phyloP scores from a whole-genome alignment of 306 rosid species.

The Ziziphus jujuba region DNA sequence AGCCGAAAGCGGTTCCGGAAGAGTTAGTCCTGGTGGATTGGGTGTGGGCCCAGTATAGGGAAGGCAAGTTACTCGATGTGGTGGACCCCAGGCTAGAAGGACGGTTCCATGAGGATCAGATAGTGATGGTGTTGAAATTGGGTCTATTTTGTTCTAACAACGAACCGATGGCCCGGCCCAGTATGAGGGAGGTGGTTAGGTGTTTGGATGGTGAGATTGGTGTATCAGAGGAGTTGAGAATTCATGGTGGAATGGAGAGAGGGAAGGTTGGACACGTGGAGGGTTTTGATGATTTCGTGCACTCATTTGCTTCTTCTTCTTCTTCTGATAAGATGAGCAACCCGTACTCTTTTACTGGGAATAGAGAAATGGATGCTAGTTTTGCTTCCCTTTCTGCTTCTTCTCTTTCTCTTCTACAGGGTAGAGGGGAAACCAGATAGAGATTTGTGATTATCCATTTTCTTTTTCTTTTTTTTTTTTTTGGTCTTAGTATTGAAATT shows the following conservation, averaged over 20 bases:
- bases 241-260: slow-evolving; percentile 26
- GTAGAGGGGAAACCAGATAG: slow-evolving; percentile 45
- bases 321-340: slow-evolving; percentile 48
- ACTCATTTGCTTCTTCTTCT: slow-evolving; percentile 60
- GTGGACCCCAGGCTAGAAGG: slow-evolving; percentile 58
- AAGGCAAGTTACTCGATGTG: slow-evolving; percentile 45
- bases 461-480: background rate
- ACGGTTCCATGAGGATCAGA: slow-evolving; percentile 42
- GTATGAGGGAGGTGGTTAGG: slow-evolving; percentile 61
- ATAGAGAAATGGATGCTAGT: slow-evolving; percentile 38
- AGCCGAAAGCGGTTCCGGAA: slow-evolving; percentile 50
- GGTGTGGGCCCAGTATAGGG: slow-evolving; percentile 67
- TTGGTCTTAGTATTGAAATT: background rate
- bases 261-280: slow-evolving; percentile 23
- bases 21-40: slow-evolving; percentile 74
- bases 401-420: slow-evolving; percentile 44
- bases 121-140: slow-evolving; percentile 51
- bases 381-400: slow-evolving; percentile 45
- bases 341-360: slow-evolving; percentile 35
- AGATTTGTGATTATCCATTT: background rate
- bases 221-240: slow-evolving; percentile 39
- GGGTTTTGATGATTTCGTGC: slow-evolving; percentile 66
- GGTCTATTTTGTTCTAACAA: slow-evolving; percentile 69
- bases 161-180: slow-evolving; percentile 49
- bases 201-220: slow-evolving; percentile 63